These are phyloP conservation scores for Moesziomyces sp. DNA, from an alignment of 1,284 basidiomycete species.

Conservation along the genomic window DNA sequence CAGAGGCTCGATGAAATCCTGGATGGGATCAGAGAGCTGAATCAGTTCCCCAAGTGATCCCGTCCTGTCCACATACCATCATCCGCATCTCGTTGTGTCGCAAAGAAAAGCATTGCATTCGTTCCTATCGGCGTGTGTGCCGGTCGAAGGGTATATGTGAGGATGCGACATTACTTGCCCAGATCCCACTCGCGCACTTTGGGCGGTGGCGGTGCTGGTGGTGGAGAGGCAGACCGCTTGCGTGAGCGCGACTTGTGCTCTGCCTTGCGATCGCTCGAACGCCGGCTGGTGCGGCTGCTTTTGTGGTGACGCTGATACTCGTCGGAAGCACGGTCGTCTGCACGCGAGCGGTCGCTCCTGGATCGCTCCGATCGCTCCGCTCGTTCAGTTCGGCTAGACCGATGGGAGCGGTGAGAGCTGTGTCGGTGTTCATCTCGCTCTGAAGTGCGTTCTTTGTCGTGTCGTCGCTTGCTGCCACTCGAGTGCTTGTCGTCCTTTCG, in stretches of 20 bases:
- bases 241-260: not conserved
- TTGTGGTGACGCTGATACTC: not conserved
- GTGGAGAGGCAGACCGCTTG: not conserved
- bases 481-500: not conserved
- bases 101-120: not conserved
- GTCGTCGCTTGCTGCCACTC: not conserved
- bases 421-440: too few species aligned
- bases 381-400: too few species aligned
- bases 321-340: not conserved
- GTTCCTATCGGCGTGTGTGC: too few species aligned
- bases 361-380: too few species aligned
- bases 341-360: too few species aligned
- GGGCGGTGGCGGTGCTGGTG: not conserved
- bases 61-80: not conserved
- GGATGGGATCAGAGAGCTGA: constrained; percentile 19
- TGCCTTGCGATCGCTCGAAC: too few species aligned
- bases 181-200: constrained; percentile 41
- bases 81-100: not conserved
- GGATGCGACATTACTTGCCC: constrained; percentile 23
- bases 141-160: not conserved
- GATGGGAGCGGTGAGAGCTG: too few species aligned
- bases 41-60: constrained; percentile 20
- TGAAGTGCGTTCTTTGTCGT: too few species aligned
- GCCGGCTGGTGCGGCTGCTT: not conserved
- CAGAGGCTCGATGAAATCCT: constrained; percentile 24